Base-by-base conservation (phyloP, 306 rosid genomes). In the Fragaria nilgerrensis region DNA sequence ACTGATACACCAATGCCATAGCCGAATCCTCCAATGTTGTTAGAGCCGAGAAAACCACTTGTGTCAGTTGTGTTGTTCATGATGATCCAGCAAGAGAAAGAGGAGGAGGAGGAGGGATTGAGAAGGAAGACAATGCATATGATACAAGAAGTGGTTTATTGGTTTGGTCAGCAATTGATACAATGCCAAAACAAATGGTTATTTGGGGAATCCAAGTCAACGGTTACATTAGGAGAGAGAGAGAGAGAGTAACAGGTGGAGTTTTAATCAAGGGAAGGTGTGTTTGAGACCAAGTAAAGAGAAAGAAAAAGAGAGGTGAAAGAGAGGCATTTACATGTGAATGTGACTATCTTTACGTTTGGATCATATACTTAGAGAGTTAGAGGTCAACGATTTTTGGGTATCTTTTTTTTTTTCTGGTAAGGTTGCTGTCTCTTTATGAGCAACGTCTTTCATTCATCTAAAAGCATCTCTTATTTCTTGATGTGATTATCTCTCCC, bases 1-100 rank as follows among this genome's bases (percentile, higher is more conserved):
- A 89, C 79, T 12, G 98, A 92, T 37, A 92, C 88, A 49, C 97
- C 99, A 75, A 95, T 85, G 68, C 91, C 99, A 74, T 89, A 92
- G 66, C 97, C 94, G 52, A 90, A 88, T 5, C 97, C 91, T 63
- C 94, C 91, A 23, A 89, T 81, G 86, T 80, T 45, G 59, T 23
- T 79, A 5, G 96, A 84, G 32, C 89, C 91, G 27, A 90, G 78
- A 80, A 89, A 78, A 27, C 96, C 96, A 32, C 88, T 79, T 1
- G 88, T 41, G 76, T 77, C 82, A 7, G 79, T 56, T 45, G 90
- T 53, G 73, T 55, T 69, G 86, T 76, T 90, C 96, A 90, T 92
- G 47, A 61, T 37, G 48, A 37, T 37, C 29, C 6, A 19, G 48
- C 48, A 19, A 39, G 48, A 43, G 14, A 7, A 59, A 55, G 15